Base-by-base conservation (phyloP, 179 eudicot genomes). In the Amaranthus tricolor region DNA sequence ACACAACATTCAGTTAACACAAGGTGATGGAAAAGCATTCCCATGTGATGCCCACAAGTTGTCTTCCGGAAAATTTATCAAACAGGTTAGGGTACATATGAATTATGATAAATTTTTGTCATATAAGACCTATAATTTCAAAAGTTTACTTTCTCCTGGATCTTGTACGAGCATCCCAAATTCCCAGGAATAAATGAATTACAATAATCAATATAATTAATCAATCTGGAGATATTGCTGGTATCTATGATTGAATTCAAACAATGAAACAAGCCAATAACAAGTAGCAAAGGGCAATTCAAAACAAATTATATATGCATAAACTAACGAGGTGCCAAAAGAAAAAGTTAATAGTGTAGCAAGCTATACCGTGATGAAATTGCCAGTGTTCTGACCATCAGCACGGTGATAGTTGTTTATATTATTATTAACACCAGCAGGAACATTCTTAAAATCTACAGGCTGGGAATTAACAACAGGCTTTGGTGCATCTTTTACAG, bases 361-460 rank as follows among this genome's bases (percentile, higher is more conserved):
- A 74, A 31, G 13, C 68, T 79, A 58, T 86, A 90, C 96, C 73
- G 91, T 89, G 82, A 90, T 62, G 83, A 90, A 90, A 71, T 89
- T 90, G 74, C 91, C 96, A 67, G 80, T 80, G 79, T 90, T 90
- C 83, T 90, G 92, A 49, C 89, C 90, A 82, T 90, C 89, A 52
- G 89, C 88, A 52, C 95, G 81, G 82, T 70, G 69, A 72, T 88
- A 86, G 77, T 90, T 88, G 80, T 88, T 90, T 20, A 88, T 65
- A 62, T 70, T 84, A 66, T 89, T 82, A 62, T 88, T 72, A 17
- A 87, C 86, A 6, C 96, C 96, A 8, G 93, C 91, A 62, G 96
- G 93, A 80, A 89, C 66, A 72, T 84, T 87, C 80, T 78, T 86
- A 63, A 76, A 71, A 78, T 86, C 87, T 56, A 75, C 86, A 24